A percentile compares a stretch with the other conserved stretches of the same genome.
Conservation (phyloP, 2,329 filamentous ascomycete species). For the Aspergillus proliferans region DNA sequence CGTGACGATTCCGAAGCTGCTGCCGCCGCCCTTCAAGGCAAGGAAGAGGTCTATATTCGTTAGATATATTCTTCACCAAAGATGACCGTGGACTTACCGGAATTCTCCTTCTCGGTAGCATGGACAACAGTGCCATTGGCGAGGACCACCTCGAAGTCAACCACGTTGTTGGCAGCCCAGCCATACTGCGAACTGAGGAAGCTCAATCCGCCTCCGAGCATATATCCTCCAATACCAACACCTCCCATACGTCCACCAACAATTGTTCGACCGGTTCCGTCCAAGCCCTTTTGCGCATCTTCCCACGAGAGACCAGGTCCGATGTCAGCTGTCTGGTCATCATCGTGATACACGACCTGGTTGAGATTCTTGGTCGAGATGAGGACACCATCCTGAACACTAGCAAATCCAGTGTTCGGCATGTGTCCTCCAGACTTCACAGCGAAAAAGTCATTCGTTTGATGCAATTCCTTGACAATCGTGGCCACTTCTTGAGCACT, state of each 20-base stretch:
- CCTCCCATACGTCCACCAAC: conserved; percentile 44
- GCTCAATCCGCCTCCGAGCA: conserved; percentile 41
- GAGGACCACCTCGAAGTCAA: conserved; percentile 44
- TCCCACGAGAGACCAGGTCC: conserved; percentile 33
- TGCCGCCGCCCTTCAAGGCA: conserved; percentile 39
- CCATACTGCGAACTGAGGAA: conserved; percentile 49
- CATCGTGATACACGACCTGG: conserved; percentile 28
- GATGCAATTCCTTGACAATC: conserved; percentile 46
- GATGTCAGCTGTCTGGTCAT: conserved; percentile 34
- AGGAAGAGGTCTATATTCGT: conserved; percentile 32
- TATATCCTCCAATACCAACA: conserved; percentile 44
- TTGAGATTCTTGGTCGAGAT: conserved; percentile 42
- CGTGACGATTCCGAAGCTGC: conserved; percentile 42
- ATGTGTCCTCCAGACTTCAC: conserved; percentile 48
- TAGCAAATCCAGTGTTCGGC: conserved; percentile 43
- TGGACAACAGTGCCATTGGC: conserved; percentile 42
- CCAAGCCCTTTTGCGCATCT: conserved; percentile 26
- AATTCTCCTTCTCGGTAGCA: conserved; percentile 32
- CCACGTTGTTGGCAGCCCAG: conserved; percentile 44
- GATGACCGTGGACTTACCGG: conserved; percentile 11
- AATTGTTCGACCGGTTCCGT: conserved; percentile 26
- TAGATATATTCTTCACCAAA: not conserved
- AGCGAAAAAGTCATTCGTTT: conserved; percentile 48
- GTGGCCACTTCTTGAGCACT: conserved; percentile 48
- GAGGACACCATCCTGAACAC: conserved; percentile 40